These are phyloP conservation scores for Pseudomassariella vexata DNA, from an alignment of 2,329 filamentous ascomycete genomes.

Conservation along the genomic window DNA sequence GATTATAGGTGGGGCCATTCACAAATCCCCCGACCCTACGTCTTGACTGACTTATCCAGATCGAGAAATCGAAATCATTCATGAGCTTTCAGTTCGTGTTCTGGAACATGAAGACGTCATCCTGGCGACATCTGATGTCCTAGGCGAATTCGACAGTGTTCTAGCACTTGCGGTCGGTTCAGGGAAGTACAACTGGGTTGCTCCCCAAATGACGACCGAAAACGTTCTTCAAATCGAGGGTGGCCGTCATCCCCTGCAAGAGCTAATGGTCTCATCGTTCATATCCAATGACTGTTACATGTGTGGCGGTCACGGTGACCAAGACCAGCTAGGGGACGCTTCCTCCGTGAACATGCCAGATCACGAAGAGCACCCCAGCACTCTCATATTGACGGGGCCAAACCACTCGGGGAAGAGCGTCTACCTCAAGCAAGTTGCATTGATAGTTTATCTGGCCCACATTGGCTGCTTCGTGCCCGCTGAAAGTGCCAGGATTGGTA, in stretches of 20 bases:
- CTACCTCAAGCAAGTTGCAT: constrained; percentile 86
- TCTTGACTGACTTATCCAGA: constrained; percentile 46
- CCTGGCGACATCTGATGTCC: constrained; percentile 65
- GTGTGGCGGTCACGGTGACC: constrained; percentile 47
- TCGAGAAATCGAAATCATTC: constrained; percentile 82
- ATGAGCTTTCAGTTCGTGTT: constrained; percentile 66
- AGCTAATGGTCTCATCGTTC: constrained; percentile 73
- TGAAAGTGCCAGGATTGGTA: constrained; percentile 65
- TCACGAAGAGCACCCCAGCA: constrained; percentile 44
- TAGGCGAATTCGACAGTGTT: constrained; percentile 82
- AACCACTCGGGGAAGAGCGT: constrained; percentile 97
- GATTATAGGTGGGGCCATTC: constrained; percentile 68
- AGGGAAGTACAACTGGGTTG: constrained; percentile 62
- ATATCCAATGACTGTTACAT: constrained; percentile 78
- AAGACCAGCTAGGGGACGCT: constrained; percentile 7
- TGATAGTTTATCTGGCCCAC: constrained; percentile 90
- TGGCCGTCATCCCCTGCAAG: constrained; percentile 85
- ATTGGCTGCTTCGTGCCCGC: constrained; percentile 91
- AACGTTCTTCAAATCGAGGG: constrained; percentile 69
- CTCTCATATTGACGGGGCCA: constrained; percentile 81
- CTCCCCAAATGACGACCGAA: constrained; percentile 62
- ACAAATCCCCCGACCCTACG: too few species aligned
- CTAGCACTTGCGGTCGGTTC: constrained; percentile 77
- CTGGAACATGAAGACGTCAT: constrained; percentile 64
- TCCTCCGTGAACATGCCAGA: constrained; percentile 7